A percentile compares a stretch with the other conserved stretches of the same genome.
Evolutionary conservation across 1,284 basidiomycete species (phyloP).

Genomic region (Xerocomus nothofagi): DNA sequence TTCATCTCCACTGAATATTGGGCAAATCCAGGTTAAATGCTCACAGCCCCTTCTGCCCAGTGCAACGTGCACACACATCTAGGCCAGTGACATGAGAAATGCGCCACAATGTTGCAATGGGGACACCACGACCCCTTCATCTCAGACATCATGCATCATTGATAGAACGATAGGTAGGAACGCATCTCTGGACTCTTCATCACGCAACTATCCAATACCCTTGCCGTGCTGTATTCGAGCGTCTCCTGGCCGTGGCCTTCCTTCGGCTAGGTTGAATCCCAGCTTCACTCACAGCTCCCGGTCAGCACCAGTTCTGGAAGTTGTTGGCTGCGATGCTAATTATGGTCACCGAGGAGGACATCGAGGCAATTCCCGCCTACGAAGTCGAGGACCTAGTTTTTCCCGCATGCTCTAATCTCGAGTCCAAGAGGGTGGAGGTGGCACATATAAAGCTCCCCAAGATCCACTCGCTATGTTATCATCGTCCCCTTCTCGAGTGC

Average conservation of each 20-base stretch:
- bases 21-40: conserved; percentile 10
- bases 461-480: conserved; percentile 14
- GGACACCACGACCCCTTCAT: conserved; percentile 21
- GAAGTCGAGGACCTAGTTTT: conserved; percentile 7
- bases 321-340: conserved; percentile 21
- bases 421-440: conserved; percentile 1
- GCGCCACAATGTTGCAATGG: conserved; percentile 19
- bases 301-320: conserved; percentile 23
- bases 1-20: conserved; percentile 10
- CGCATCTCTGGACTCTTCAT: conserved; percentile 6
- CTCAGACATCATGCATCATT: conserved; percentile 5
- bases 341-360: conserved; percentile 29
- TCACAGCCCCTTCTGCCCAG: conserved; percentile 24
- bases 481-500: conserved; percentile 11
- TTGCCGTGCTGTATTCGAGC: conserved; percentile 19
- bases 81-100: conserved; percentile 29
- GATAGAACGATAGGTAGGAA: conserved; percentile 4
- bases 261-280: conserved; percentile 27
- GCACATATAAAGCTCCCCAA: conserved; percentile 25
- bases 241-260: conserved; percentile 24
- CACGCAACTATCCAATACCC: conserved; percentile 17
- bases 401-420: conserved; percentile 20
- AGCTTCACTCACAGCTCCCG: conserved; percentile 23
- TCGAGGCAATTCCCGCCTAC: conserved; percentile 19
- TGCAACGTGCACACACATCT: conserved; percentile 21